Evolutionary conservation across 2,329 filamentous ascomycete species (phyloP).

Genomic region (Polychaeton citri): DNA sequence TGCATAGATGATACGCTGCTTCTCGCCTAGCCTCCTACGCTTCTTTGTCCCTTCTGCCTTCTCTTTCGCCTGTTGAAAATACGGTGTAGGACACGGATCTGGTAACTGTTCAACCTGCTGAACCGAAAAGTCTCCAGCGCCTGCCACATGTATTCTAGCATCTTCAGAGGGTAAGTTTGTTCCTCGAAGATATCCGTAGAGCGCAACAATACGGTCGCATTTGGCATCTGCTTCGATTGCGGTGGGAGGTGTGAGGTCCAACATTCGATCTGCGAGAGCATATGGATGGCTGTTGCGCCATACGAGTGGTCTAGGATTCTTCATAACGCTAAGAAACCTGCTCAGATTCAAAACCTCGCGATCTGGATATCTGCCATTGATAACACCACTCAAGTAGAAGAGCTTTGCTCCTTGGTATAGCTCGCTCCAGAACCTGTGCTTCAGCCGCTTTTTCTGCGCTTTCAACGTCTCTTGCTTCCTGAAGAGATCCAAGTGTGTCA

Average conservation of each 20-base stretch:
- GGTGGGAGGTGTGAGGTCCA: slow-evolving; percentile 88
- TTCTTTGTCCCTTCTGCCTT: slow-evolving; percentile 74
- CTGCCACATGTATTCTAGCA: slow-evolving; percentile 82
- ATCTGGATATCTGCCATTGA: slow-evolving; percentile 93
- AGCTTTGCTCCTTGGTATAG: slow-evolving; percentile 93
- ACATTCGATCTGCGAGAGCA: slow-evolving; percentile 80
- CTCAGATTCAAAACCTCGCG: slow-evolving; percentile 92
- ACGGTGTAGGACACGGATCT: slow-evolving; percentile 89
- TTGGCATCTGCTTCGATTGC: slow-evolving; percentile 77
- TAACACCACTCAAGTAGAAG: slow-evolving; percentile 91
- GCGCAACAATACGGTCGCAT: slow-evolving; percentile 77
- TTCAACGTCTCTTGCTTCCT: slow-evolving; percentile 83
- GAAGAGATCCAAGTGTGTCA: slow-evolving; percentile 93
- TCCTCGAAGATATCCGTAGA: slow-evolving; percentile 88
- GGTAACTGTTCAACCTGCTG: slow-evolving; percentile 74
- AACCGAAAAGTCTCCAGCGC: slow-evolving; percentile 78
- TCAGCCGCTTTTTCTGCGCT: slow-evolving; percentile 89
- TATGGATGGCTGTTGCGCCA: slow-evolving; percentile 98
- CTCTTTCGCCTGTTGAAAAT: slow-evolving; percentile 73
- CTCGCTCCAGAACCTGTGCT: slow-evolving; percentile 93
- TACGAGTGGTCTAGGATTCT: slow-evolving; percentile 88
- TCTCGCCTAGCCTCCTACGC: slow-evolving; percentile 74
- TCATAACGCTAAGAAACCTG: slow-evolving; percentile 95
- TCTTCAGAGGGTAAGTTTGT: slow-evolving; percentile 83
- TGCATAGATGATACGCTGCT: slow-evolving; percentile 90